phyloP scores from a whole-genome alignment of 495 filamentous ascomycete species.

The Cercophora scortea region DNA sequence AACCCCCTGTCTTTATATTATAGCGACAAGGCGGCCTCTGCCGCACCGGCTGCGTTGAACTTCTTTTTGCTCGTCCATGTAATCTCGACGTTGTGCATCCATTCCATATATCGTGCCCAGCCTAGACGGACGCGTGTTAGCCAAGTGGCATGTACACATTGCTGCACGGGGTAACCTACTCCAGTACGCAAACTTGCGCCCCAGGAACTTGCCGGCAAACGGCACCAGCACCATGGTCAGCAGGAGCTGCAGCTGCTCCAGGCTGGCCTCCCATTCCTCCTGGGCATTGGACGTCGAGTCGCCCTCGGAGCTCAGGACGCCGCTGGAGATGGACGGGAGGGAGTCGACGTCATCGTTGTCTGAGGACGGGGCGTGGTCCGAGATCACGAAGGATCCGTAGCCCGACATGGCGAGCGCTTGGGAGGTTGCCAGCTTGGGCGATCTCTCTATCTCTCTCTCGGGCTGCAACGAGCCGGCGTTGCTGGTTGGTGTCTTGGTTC shows the following conservation, averaged over 20 bases:
- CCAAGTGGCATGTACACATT: not conserved
- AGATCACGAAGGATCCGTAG: slow-evolving; percentile 36
- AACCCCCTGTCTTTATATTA: slow-evolving; percentile 26
- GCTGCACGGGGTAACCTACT: slow-evolving; percentile 50
- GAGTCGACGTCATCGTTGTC: slow-evolving; percentile 69
- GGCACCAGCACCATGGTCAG: slow-evolving; percentile 90
- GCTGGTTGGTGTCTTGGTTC: not conserved
- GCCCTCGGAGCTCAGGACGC: slow-evolving; percentile 48
- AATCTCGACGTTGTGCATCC: slow-evolving; percentile 48
- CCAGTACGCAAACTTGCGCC: slow-evolving; percentile 92
- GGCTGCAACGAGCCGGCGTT: not conserved
- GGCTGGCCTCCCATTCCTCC: slow-evolving; percentile 82
- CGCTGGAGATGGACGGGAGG: slow-evolving; percentile 64
- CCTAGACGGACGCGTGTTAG: slow-evolving; percentile 24
- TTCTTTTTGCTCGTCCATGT: slow-evolving; percentile 39
- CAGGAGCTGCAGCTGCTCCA: slow-evolving; percentile 88
- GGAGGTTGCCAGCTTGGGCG: too few species aligned
- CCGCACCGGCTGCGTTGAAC: slow-evolving; percentile 61
- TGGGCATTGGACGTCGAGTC: slow-evolving; percentile 72
- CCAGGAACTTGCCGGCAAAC: slow-evolving; percentile 87
- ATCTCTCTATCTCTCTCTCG: too few species aligned
- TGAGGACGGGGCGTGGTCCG: slow-evolving; percentile 29
- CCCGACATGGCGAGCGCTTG: slow-evolving; percentile 14
- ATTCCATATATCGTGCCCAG: slow-evolving; percentile 53
- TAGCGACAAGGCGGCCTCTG: slow-evolving; percentile 62